Percentiles rank a stretch among this genome's conserved stretches.
These are phyloP conservation scores for Paramecium octaurelia DNA, from an alignment of 73 alveolate species.

Conservation along the genomic window DNA sequence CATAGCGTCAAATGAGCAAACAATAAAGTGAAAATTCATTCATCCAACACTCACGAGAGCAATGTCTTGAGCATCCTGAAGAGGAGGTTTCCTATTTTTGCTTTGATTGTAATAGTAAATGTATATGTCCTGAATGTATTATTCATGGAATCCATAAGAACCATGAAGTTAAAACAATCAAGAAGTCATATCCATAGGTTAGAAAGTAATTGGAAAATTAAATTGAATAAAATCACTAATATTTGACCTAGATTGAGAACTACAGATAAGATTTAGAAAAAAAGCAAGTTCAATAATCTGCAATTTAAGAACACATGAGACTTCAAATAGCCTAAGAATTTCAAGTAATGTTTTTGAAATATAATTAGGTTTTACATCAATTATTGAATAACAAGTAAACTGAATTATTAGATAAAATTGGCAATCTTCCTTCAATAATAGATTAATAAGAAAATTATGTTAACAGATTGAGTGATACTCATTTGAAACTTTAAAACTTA, in stretches of 20 bases:
- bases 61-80: slow-evolving; percentile 50
- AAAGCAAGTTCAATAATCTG: background rate
- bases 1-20: background rate
- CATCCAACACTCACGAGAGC: background rate
- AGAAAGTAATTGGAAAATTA: slow-evolving; percentile 40
- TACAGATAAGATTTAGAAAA: background rate
- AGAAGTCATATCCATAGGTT: slow-evolving; percentile 52
- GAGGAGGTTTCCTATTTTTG: slow-evolving; percentile 54
- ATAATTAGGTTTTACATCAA: background rate
- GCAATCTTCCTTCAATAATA: background rate
- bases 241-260: background rate
- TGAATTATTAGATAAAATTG: background rate
- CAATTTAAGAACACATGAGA: background rate
- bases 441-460: background rate
- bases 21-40: slow-evolving; percentile 40
- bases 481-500: background rate
- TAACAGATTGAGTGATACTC: background rate
- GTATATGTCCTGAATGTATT: slow-evolving; percentile 63
- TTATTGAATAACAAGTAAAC: background rate
- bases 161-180: slow-evolving; percentile 59
- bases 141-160: slow-evolving; percentile 62
- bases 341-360: background rate
- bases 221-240: background rate
- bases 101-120: slow-evolving; percentile 33
- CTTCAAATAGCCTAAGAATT: background rate